Conservation (phyloP, 306 rosid genomes). For the Nissolia schottii region DNA sequence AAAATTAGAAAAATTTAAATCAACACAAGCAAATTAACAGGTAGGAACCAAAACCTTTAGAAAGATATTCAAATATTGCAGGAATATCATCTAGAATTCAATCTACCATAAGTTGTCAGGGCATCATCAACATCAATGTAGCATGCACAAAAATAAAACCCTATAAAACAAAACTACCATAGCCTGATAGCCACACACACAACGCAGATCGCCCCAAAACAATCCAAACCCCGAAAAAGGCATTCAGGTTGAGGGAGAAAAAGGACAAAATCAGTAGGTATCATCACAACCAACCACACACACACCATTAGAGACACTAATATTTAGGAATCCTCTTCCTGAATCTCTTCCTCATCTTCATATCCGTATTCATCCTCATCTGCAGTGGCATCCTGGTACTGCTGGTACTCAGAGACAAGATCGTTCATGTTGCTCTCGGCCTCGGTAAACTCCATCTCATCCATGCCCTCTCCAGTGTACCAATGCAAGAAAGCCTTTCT, state of each 20-base stretch:
- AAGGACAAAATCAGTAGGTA: constrained; percentile 15
- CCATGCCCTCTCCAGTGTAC: constrained; percentile 66
- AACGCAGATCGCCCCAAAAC: constrained; percentile 10
- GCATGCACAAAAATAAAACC: constrained; percentile 22
- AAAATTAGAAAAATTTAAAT: too few species aligned
- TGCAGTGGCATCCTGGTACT: constrained; percentile 61
- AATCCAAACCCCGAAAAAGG: constrained; percentile 48
- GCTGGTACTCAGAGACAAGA: constrained; percentile 52
- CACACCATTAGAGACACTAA: background rate
- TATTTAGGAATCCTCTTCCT: constrained; percentile 41
- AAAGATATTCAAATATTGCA: background rate
- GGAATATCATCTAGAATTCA: background rate
- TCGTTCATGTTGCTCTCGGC: constrained; percentile 65
- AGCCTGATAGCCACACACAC: too few species aligned
- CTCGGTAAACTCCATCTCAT: constrained; percentile 62
- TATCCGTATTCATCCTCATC: constrained; percentile 46
- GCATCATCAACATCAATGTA: background rate
- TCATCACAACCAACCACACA: constrained; percentile 10
- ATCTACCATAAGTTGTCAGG: background rate
- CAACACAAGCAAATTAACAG: background rate
- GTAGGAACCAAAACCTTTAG: background rate
- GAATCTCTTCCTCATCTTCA: constrained; percentile 43
- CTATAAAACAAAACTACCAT: constrained; percentile 31
- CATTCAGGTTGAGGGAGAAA: constrained; percentile 30
- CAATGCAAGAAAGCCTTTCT: constrained; percentile 61